Evolutionary conservation across 257 asterid genomes (phyloP).

Genomic region (Solanum gandarillasii): DNA sequence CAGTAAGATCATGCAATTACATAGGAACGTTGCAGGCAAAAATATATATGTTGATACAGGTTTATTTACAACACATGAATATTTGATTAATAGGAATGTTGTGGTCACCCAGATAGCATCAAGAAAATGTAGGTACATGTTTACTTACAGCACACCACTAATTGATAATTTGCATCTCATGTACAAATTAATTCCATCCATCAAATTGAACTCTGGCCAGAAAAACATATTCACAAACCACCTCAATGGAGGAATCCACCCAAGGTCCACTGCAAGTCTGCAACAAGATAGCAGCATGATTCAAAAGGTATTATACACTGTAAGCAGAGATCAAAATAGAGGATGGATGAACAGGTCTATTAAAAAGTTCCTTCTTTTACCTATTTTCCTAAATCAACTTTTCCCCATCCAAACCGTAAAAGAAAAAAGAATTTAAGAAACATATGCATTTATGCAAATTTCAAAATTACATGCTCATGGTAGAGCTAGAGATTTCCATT

Average conservation of each 20-base stretch:
- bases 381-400: not conserved
- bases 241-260: not conserved
- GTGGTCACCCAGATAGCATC: not conserved
- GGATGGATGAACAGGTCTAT: not conserved
- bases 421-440: not conserved
- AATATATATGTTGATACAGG: not conserved
- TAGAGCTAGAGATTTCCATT: not conserved
- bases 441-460: not conserved
- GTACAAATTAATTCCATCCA: not conserved
- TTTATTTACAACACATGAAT: not conserved
- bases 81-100: not conserved
- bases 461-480: not conserved
- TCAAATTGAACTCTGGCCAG: not conserved
- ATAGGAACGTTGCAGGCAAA: not conserved
- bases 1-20: not conserved
- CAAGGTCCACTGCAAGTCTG: not conserved
- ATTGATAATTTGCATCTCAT: not conserved
- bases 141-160: not conserved
- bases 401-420: not conserved
- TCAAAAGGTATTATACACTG: not conserved
- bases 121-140: not conserved
- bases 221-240: not conserved
- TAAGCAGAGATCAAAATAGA: not conserved
- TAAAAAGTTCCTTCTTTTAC: not conserved
- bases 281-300: not conserved